Evolutionary conservation across 2,329 filamentous ascomycete genomes (phyloP).

Genomic region (Alternaria viburni): DNA sequence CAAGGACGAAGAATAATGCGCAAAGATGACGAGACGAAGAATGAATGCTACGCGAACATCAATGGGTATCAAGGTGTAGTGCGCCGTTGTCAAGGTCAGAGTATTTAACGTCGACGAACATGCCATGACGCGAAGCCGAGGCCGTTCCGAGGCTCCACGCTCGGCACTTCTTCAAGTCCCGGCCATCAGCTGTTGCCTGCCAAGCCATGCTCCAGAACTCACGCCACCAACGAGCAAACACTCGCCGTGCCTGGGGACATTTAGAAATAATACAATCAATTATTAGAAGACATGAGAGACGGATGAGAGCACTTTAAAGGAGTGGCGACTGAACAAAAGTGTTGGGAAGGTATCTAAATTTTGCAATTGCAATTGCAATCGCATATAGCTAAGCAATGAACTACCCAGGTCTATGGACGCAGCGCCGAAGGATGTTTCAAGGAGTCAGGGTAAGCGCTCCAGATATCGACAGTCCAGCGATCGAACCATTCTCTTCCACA

Average conservation of each 20-base stretch:
- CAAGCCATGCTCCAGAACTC: not conserved
- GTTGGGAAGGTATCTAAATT: not conserved
- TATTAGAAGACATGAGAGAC: not conserved
- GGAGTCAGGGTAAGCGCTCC: too few species aligned
- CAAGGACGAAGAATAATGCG: not conserved
- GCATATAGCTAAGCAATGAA: not conserved
- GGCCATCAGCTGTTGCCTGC: not conserved
- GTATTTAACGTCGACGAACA: constrained; percentile 1
- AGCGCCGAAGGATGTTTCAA: not conserved
- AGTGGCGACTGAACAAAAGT: not conserved
- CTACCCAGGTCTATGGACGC: rapidly evolving
- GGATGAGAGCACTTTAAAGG: not conserved
- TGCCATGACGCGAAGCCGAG: constrained; percentile 6
- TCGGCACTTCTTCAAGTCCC: constrained; percentile 11
- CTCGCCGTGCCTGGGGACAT: not conserved
- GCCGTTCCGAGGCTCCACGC: constrained; percentile 9
- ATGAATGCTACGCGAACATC: not conserved
- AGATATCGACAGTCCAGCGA: not conserved
- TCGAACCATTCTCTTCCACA: not conserved
- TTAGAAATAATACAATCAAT: too few species aligned
- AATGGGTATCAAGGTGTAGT: not conserved
- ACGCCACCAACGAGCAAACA: not conserved
- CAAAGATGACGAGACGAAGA: not conserved
- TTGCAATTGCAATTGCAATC: not conserved
- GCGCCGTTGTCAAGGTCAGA: not conserved